Conservation (phyloP, 805 yeast genomes). For the Candida sphagnicola region DNA sequence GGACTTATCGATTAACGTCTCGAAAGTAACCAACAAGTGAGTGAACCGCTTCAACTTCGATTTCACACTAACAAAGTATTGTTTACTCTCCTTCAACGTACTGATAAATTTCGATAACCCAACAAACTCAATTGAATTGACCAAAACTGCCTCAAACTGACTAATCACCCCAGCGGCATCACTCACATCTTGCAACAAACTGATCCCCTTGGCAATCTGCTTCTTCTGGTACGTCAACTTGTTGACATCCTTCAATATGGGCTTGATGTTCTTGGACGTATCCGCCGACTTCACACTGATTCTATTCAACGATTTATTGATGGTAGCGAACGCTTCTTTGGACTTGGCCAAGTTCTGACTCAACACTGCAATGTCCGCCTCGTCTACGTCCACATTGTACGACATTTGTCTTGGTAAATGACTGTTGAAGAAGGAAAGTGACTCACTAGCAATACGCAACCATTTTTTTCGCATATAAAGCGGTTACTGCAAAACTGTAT, state of each 20-base stretch:
- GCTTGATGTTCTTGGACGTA: slow-evolving; percentile 64
- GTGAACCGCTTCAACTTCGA: slow-evolving; percentile 49
- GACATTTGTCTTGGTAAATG: too few species aligned
- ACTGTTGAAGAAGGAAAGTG: too few species aligned
- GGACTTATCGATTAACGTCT: slow-evolving; percentile 51
- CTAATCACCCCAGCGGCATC: slow-evolving; percentile 45
- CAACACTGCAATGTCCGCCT: slow-evolving; percentile 78
- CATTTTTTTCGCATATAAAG: too few species aligned
- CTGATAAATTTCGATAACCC: slow-evolving; percentile 36
- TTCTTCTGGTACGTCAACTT: slow-evolving; percentile 49
- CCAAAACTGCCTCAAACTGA: slow-evolving; percentile 33
- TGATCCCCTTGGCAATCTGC: slow-evolving; percentile 56
- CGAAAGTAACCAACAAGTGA: slow-evolving; percentile 63
- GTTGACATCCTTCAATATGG: slow-evolving; percentile 63
- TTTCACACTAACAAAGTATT: slow-evolving; percentile 42
- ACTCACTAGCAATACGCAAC: too few species aligned
- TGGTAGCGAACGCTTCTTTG: slow-evolving; percentile 49
- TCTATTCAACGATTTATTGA: slow-evolving; percentile 50
- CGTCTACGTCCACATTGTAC: slow-evolving; percentile 55
- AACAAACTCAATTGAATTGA: slow-evolving; percentile 30
- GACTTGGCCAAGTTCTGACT: slow-evolving; percentile 68
- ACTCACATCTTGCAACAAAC: slow-evolving; percentile 47
- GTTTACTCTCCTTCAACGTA: slow-evolving; percentile 36
- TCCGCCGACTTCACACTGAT: slow-evolving; percentile 51
- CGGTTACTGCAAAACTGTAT: not conserved